Base-by-base conservation (phyloP, 805 yeast genomes). In the Candida manassasensis region DNA sequence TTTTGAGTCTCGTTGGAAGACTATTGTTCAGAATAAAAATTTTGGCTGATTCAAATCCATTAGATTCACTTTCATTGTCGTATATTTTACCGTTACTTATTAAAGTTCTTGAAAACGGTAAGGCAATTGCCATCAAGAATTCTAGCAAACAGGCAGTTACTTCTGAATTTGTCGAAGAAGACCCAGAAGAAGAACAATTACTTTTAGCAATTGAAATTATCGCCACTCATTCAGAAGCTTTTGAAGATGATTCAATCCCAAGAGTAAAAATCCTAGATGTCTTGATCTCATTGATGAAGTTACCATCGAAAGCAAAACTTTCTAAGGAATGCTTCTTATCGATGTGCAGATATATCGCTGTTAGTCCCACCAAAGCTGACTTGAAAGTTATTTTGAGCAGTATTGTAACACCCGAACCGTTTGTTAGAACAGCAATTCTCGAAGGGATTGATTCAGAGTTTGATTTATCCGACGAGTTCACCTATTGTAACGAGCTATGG, bases 381-480 rank as follows among this genome's bases (percentile, higher is more conserved):
- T 57, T 86, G 42, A 48, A 62, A 12, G 53, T 84, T 8, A 61
- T 88, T 17, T 59, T 88, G 21, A 59, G 68, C 8, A 75, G 74
- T 22, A 51, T 79, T 8, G 60, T 87, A 17, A 67, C 81, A 0
- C 74, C 84, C 0, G 81, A 79, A 41, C 60, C 66, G 3, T 84
- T 84, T 60, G 94, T 87, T 6, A 79, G 95, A 43, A 70, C 78
- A 7, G 74, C 95, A 1, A 75, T 89, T 28, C 67, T 93, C 43
- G 97, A 93, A 54, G 81, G 81, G 6, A 54, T 90, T 19, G 97
- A 90, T 55, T 76, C 87, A 34, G 97, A 93, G 51, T 84, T 83
- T 48, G 80, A 75, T 37, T 63, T 83, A 35, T 67, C 74, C 2
- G 62, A 68, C 3, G 52, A 52, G 10, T 30, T 42, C 25, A 68